A percentile compares a stretch with the other conserved stretches of the same genome.
These are phyloP conservation scores for Coemansia sp. DNA, from an alignment of 192 early-diverging fungal genomes.

Conservation along the genomic window DNA sequence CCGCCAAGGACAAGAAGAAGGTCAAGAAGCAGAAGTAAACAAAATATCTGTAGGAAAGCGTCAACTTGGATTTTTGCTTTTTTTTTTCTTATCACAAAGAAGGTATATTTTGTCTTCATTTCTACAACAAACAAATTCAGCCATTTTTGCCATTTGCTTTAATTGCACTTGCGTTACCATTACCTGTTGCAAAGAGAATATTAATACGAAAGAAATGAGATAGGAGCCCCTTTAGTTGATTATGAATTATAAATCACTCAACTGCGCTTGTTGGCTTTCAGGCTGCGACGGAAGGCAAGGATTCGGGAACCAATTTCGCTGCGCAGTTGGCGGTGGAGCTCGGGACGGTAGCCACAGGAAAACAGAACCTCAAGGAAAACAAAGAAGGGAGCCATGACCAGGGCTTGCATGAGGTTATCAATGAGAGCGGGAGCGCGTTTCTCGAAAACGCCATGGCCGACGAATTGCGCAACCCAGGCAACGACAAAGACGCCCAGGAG, in stretches of 20 bases:
- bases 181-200: background rate
- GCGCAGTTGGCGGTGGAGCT: conserved; percentile 63
- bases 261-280: conserved; percentile 8
- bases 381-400: conserved; percentile 94
- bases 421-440: conserved; percentile 83
- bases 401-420: conserved; percentile 84
- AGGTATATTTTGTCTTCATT: background rate
- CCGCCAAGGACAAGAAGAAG: conserved; percentile 70
- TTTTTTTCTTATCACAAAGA: background rate
- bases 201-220: background rate
- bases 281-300: conserved; percentile 32
- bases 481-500: conserved; percentile 64
- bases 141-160: background rate
- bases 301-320: conserved; percentile 41
- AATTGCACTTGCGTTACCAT: background rate
- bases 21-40: conserved; percentile 32
- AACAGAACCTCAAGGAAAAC: conserved; percentile 88
- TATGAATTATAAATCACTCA: no score
- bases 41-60: background rate
- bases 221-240: conserved; percentile 1
- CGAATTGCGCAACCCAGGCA: conserved; percentile 88
- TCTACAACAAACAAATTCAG: background rate
- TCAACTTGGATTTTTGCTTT: conserved; percentile 1
- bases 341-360: conserved; percentile 74
- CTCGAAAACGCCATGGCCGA: conserved; percentile 86